These are phyloP conservation scores for Serendipita indica DNA, from an alignment of 768 basidiomycete species.

Conservation along the genomic window DNA sequence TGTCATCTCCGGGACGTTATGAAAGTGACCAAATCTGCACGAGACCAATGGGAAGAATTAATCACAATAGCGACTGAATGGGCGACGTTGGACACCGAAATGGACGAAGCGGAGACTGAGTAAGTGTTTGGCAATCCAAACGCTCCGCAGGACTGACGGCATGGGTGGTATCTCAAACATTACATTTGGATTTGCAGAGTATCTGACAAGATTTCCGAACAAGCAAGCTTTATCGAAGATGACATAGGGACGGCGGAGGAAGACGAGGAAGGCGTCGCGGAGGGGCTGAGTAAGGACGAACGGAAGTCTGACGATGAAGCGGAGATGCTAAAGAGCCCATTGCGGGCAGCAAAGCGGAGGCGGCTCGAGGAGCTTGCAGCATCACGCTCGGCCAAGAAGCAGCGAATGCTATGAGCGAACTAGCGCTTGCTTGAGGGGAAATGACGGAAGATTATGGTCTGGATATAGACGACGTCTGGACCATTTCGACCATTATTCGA, in stretches of 20 bases:
- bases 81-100: background rate
- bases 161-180: background rate
- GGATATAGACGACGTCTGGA: no score
- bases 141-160: background rate
- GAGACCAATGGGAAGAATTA: background rate
- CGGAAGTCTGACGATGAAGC: no score
- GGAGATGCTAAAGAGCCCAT: background rate
- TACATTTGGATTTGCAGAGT: background rate
- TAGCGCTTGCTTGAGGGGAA: no score
- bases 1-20: background rate
- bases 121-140: background rate
- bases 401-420: no score
- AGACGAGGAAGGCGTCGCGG: background rate
- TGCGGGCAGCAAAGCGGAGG: background rate
- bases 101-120: slow-evolving; percentile 6
- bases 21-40: background rate
- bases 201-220: background rate
- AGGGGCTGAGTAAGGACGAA: no score
- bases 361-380: slow-evolving; percentile 1
- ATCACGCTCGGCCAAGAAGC: background rate
- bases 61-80: background rate
- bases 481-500: no score
- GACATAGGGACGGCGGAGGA: background rate
- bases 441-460: no score
- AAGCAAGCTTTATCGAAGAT: slow-evolving; percentile 1